Percentiles rank a stretch among this genome's conserved stretches.
Conservation (phyloP, 2,329 filamentous ascomycete genomes). For the Ophiocordyceps polyrhachis-furcata region DNA sequence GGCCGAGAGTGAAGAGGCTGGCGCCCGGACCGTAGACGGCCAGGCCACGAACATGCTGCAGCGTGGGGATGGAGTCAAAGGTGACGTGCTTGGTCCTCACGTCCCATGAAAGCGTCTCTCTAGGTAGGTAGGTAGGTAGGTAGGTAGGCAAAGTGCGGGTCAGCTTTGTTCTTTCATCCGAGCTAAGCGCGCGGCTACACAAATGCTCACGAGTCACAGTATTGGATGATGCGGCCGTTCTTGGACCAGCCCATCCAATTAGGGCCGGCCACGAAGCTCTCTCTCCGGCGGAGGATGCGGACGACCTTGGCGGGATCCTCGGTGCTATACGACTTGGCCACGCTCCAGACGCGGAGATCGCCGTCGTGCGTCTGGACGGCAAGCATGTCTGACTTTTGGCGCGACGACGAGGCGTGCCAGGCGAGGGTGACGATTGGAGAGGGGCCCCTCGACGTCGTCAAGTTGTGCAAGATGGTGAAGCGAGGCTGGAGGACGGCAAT, state of each 20-base stretch:
- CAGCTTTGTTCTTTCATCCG: no score
- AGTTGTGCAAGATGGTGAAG: conserved; percentile 85
- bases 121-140: no score
- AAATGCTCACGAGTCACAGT: conserved; percentile 61
- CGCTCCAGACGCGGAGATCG: conserved; percentile 89
- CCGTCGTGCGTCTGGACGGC: conserved; percentile 84
- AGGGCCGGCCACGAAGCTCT: conserved; percentile 52
- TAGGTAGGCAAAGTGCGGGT: conserved; percentile 1
- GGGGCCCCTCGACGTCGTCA: conserved; percentile 66
- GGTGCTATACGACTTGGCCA: conserved; percentile 58
- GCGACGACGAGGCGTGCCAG: conserved; percentile 92
- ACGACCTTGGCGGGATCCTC: conserved; percentile 75
- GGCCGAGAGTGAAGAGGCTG: conserved; percentile 78
- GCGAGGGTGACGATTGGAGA: conserved; percentile 74
- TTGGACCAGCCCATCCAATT: conserved; percentile 99
- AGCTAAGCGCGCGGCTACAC: conserved; percentile 29
- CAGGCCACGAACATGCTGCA: conserved; percentile 63
- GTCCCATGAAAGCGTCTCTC: conserved; percentile 89
- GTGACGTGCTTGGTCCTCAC: conserved; percentile 95
- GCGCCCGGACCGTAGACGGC: conserved; percentile 80
- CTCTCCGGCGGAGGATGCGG: conserved; percentile 62
- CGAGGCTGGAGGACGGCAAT: conserved; percentile 77
- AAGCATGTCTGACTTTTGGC: conserved; percentile 95
- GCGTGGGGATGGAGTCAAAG: conserved; percentile 70
- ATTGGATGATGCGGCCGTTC: conserved; percentile 89